A percentile compares a stretch with the other conserved stretches of the same genome.
phyloP scores from a whole-genome alignment of 305 asterid species.

The Fraxinus velutina region DNA sequence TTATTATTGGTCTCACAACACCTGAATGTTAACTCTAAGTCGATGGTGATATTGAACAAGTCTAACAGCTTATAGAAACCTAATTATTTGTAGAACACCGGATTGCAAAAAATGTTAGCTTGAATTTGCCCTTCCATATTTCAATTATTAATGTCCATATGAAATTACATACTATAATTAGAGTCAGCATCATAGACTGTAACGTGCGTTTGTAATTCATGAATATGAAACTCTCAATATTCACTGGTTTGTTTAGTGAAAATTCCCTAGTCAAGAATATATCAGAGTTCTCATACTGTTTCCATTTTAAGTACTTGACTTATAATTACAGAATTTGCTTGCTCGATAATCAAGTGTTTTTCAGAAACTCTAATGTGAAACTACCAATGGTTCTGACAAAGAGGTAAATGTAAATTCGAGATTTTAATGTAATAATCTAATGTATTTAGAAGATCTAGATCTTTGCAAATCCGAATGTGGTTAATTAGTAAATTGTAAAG shows the following conservation, averaged over 20 bases:
- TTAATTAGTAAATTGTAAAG: background rate
- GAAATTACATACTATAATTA: background rate
- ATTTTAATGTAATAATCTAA: background rate
- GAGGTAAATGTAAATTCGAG: background rate
- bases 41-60: background rate
- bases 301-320: background rate
- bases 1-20: background rate
- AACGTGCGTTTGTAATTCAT: background rate
- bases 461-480: background rate
- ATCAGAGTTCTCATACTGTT: background rate
- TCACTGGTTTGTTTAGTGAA: background rate
- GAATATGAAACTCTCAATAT: background rate
- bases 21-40: background rate
- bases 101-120: background rate
- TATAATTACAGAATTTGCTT: background rate
- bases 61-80: background rate
- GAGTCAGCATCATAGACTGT: background rate
- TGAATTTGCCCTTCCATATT: background rate
- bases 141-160: background rate
- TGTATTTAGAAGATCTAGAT: background rate
- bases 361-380: background rate
- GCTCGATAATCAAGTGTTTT: background rate
- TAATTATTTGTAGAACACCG: background rate
- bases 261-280: background rate
- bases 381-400: background rate